Percentiles rank a stretch among this genome's conserved stretches.
phyloP scores from a whole-genome alignment of 2,329 filamentous ascomycete genomes.

The Fusarium floridanum region DNA sequence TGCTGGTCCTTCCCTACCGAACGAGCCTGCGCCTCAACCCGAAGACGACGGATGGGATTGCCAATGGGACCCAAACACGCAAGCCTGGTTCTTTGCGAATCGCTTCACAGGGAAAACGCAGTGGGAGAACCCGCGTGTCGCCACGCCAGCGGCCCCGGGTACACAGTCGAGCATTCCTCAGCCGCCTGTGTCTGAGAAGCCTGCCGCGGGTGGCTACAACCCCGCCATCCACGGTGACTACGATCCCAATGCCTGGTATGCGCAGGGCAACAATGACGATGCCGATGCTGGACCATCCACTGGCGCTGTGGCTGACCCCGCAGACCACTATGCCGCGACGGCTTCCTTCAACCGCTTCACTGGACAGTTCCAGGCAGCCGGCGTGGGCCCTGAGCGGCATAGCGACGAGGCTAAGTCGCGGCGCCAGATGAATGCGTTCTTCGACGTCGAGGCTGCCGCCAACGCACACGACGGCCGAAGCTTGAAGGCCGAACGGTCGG shows the following conservation, averaged over 20 bases:
- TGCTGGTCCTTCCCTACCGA: constrained; percentile 56
- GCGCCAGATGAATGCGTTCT: constrained; percentile 93
- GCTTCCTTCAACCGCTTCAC: constrained; percentile 94
- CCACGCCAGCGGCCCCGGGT: constrained; percentile 52
- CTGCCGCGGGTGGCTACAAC: constrained; percentile 83
- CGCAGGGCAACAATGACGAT: constrained; percentile 67
- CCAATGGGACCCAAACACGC: constrained; percentile 77
- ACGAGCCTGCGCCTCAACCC: constrained; percentile 61
- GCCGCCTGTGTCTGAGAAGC: constrained; percentile 52
- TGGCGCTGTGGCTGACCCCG: constrained; percentile 52
- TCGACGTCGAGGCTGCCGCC: constrained; percentile 94
- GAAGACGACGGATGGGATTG: constrained; percentile 85
- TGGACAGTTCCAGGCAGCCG: constrained; percentile 80
- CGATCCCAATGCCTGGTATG: constrained; percentile 96
- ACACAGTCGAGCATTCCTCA: constrained; percentile 45
- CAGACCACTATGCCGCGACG: constrained; percentile 72
- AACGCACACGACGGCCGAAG: constrained; percentile 92
- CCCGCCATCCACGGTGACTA: constrained; percentile 97
- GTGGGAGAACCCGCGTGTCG: constrained; percentile 88
- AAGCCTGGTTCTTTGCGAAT: constrained; percentile 88
- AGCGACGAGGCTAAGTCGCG: constrained; percentile 88
- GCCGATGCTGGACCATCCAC: constrained; percentile 49
- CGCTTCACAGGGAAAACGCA: constrained; percentile 80
- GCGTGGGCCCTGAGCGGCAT: constrained; percentile 79
- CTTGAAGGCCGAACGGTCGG: constrained; percentile 88